Evolutionary conservation across 805 yeast genomes (phyloP).

Genomic region (Starmerella roubikii): DNA sequence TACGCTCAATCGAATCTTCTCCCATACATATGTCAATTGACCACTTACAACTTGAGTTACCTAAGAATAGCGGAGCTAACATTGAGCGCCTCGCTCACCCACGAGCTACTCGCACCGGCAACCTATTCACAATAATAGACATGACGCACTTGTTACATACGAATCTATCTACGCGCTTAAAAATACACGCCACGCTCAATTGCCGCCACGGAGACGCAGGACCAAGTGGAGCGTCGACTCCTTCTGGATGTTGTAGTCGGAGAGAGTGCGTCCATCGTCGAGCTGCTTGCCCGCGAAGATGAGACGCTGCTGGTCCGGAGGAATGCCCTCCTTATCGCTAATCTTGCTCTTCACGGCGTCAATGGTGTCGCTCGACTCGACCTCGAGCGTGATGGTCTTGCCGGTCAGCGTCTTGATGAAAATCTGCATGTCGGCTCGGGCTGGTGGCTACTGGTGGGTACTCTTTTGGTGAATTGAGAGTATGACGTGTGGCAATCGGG

Average conservation of each 20-base stretch:
- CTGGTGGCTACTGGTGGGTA: background rate
- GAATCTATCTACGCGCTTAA: too few species aligned
- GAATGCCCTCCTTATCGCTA: conserved; percentile 98
- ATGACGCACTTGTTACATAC: too few species aligned
- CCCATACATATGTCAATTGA: too few species aligned
- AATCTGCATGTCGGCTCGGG: conserved; percentile 37
- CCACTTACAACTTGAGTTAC: too few species aligned
- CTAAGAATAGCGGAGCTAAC: too few species aligned
- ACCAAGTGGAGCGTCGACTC: conserved; percentile 96
- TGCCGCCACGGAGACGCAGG: conserved; percentile 91
- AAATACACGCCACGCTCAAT: too few species aligned
- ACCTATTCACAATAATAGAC: too few species aligned
- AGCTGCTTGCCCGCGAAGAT: conserved; percentile 99
- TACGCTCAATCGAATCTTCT: too few species aligned
- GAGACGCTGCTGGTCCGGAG: conserved; percentile 99
- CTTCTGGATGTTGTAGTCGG: conserved; percentile 99
- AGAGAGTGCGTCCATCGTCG: conserved; percentile 97
- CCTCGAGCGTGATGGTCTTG: conserved; percentile 96
- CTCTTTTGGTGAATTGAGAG: background rate
- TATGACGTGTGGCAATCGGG: too few species aligned
- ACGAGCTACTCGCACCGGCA: too few species aligned
- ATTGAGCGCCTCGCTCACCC: too few species aligned
- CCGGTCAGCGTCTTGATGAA: conserved; percentile 99
- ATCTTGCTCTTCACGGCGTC: conserved; percentile 98
- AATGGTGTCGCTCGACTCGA: conserved; percentile 96